Evolutionary conservation across 1,284 basidiomycete species (phyloP).

Genomic region (Grifola frondosa): DNA sequence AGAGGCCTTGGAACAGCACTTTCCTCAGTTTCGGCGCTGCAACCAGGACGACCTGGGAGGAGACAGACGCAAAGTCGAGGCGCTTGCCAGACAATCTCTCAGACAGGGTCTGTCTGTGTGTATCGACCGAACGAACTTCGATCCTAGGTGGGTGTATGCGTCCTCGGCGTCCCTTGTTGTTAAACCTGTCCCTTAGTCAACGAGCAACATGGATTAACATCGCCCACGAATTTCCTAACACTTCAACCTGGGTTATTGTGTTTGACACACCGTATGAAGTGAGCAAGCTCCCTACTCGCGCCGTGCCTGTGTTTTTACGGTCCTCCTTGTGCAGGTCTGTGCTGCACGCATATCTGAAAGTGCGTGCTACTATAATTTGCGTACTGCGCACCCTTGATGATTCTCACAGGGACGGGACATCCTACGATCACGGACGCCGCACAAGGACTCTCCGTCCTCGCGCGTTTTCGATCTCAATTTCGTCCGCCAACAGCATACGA

Average conservation of each 20-base stretch:
- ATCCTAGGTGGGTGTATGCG: slow-evolving; percentile 56
- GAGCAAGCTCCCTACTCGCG: slow-evolving; percentile 30
- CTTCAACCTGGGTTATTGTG: slow-evolving; percentile 64
- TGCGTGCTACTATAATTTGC: slow-evolving; percentile 30
- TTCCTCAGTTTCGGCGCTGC: slow-evolving; percentile 61
- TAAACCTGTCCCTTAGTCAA: too few species aligned
- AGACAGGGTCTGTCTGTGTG: slow-evolving; percentile 60
- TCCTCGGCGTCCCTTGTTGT: background rate
- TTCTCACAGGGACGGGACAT: slow-evolving; percentile 54
- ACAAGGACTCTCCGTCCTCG: slow-evolving; percentile 54
- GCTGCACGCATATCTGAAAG: slow-evolving; percentile 48
- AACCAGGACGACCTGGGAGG: slow-evolving; percentile 66
- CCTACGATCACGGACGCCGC: slow-evolving; percentile 65
- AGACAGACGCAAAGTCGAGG: slow-evolving; percentile 56
- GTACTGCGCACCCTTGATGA: background rate
- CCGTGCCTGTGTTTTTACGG: background rate
- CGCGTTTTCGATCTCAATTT: slow-evolving; percentile 59
- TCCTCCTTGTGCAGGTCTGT: slow-evolving; percentile 45
- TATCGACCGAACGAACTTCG: slow-evolving; percentile 73
- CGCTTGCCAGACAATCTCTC: slow-evolving; percentile 49
- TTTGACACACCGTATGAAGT: slow-evolving; percentile 74
- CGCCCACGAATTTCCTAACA: slow-evolving; percentile 59
- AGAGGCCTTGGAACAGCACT: slow-evolving; percentile 53
- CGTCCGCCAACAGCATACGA: slow-evolving; percentile 52
- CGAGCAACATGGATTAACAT: slow-evolving; percentile 69